Evolutionary conservation across 352 stramenopile species (phyloP).

Genomic region (Globisporangium camurandrum): DNA sequence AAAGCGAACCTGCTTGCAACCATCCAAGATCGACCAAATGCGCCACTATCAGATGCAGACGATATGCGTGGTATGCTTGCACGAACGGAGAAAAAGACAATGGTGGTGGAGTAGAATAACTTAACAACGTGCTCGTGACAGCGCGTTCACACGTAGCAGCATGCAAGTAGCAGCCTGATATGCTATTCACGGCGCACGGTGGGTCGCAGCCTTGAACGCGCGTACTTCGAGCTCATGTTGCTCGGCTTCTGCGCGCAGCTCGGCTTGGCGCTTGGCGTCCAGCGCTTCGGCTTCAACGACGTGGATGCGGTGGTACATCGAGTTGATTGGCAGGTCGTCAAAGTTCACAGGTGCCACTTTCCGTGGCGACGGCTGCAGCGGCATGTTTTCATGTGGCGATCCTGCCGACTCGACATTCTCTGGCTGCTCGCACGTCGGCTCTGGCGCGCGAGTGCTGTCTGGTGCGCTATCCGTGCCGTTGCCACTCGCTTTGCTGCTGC

Average conservation of each 20-base stretch:
- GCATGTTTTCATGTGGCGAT: too few relatives aligned
- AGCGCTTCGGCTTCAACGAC: conserved; percentile 40
- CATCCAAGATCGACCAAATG: not conserved
- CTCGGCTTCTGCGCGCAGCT: conserved; percentile 38
- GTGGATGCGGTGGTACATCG: conserved; percentile 70
- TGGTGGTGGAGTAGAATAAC: too few relatives aligned
- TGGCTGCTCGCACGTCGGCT: too few relatives aligned
- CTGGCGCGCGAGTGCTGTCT: not conserved
- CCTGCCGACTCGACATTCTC: too few relatives aligned
- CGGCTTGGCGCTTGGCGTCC: conserved; percentile 31
- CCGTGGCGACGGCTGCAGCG: conserved; percentile 8
- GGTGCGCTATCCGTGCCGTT: not conserved
- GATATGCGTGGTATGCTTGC: too few relatives aligned
- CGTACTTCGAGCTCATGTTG: conserved; percentile 42
- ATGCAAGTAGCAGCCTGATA: too few relatives aligned
- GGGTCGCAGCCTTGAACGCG: conserved; percentile 54
- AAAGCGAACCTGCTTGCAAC: not conserved
- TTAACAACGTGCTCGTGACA: not conserved
- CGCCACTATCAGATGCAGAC: not conserved
- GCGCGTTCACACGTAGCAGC: too few relatives aligned
- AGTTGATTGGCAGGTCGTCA: conserved; percentile 68
- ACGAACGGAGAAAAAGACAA: too few relatives aligned
- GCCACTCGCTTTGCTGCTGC: not conserved
- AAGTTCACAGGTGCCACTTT: conserved; percentile 21
- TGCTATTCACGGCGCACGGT: not conserved